Base-by-base conservation (phyloP, 768 basidiomycete species). In the Collybiopsis luxurians region DNA sequence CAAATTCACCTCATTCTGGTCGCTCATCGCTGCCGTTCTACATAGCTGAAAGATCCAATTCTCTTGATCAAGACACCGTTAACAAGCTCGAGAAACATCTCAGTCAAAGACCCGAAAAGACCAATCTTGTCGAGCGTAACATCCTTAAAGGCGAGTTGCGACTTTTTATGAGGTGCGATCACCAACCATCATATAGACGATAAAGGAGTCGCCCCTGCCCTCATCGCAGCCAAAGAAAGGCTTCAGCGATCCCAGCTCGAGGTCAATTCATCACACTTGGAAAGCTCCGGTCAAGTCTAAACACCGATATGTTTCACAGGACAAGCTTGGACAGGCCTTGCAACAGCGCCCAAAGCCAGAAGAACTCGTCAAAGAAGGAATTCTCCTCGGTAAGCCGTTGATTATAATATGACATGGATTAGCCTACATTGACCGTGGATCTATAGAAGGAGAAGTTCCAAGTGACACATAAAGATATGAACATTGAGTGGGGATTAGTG, bases 291-390 rank as follows among this genome's bases (percentile, higher is more conserved):
- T 17, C 6, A 17, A 26, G 6, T 45, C 24, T 55, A 53, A 42
- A 6, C 5, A 5, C 30, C 6, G 30, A 34, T 36, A 48, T 42
- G 44, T 31, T 21, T 27, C 36, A 45, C 53, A 88, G 85, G 80
- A 87, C 72, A 83, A 81, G 65, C 77, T 90, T 36, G 84, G 83
- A 53, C 79, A 82, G 39, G 79, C 79, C 13, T 73, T 89, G 47
- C 78, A 81, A 58, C 68, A 78, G 39, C 76, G 86, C 44, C 86
- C 86, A 34, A 77, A 78, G 59, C 71, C 81, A 4, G 82, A 83
- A 56, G 83, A 87, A 59, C 74, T 90, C 38, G 78, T 89, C 56
- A 82, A 82, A 68, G 79, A 77, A 56, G 86, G 85, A 10, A 89
- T 89, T 62, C 71, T 89, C 48, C 69, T 66, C 48, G 68, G 73